Percentiles rank a stretch among this genome's conserved stretches.
Evolutionary conservation across 345 rosid species (phyloP).

Genomic region (Abelmoschus esculentus): DNA sequence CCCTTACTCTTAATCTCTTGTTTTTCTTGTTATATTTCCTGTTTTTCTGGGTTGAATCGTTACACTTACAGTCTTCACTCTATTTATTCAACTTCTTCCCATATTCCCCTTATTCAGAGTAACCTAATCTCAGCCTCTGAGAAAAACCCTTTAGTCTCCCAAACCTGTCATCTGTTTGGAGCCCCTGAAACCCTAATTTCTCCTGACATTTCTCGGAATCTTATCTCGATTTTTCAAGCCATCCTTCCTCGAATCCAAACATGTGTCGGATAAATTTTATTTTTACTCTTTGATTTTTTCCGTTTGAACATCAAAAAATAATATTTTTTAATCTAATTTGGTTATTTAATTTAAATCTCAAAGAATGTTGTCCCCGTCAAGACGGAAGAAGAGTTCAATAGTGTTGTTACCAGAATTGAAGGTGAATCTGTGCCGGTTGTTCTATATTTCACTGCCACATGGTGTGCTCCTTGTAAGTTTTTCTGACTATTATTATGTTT

Average conservation of each 20-base stretch:
- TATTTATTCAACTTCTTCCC: background rate
- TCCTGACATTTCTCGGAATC: background rate
- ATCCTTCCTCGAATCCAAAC: background rate
- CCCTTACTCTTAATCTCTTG: too few relatives aligned
- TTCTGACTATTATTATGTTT: background rate
- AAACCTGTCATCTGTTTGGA: background rate
- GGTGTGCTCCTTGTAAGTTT: slow-evolving; percentile 89
- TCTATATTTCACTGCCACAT: slow-evolving; percentile 72
- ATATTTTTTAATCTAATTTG: background rate
- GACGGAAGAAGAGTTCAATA: slow-evolving; percentile 45
- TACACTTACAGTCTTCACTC: background rate
- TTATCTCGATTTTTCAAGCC: background rate
- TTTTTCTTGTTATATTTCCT: too few relatives aligned
- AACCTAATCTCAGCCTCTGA: background rate
- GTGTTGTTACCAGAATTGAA: slow-evolving; percentile 39
- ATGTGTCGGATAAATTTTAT: background rate
- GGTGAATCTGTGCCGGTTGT: slow-evolving; percentile 54
- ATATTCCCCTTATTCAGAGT: background rate
- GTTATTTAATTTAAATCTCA: slow-evolving; percentile 23
- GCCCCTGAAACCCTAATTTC: background rate
- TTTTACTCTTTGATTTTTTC: background rate
- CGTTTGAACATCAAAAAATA: background rate
- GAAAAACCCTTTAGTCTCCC: background rate
- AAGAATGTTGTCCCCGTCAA: slow-evolving; percentile 33
- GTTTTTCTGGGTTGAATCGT: too few relatives aligned